Percentiles rank a stretch among this genome's conserved stretches.
Evolutionary conservation across 1,284 basidiomycete species (phyloP).

Genomic region (Sparassis latifolia): DNA sequence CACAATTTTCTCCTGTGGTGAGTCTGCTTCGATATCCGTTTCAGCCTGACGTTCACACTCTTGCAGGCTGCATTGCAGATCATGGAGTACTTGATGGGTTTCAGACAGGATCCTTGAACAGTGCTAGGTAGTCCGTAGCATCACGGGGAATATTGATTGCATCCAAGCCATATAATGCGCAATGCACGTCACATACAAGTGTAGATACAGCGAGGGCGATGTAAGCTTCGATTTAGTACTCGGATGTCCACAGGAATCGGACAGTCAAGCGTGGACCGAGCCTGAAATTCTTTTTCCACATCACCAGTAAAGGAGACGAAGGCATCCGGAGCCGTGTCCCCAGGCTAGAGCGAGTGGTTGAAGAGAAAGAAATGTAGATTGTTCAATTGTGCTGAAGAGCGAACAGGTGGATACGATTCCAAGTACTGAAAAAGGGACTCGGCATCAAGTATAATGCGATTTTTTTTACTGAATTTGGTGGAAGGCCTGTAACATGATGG

Average conservation of each 20-base stretch:
- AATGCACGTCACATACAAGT: background rate
- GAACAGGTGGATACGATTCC: background rate
- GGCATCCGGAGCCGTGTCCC: constrained; percentile 25
- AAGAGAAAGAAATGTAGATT: no score
- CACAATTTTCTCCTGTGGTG: constrained; percentile 60
- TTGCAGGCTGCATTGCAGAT: constrained; percentile 57
- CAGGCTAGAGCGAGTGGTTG: constrained; percentile 26
- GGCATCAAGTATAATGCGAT: background rate
- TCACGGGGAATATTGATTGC: no score
- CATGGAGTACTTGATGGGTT: constrained; percentile 66
- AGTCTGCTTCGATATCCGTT: constrained; percentile 29
- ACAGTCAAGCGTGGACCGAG: constrained; percentile 27
- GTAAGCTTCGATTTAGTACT: constrained; percentile 26
- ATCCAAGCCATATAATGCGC: no score
- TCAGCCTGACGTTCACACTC: constrained; percentile 41
- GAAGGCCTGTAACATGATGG: no score
- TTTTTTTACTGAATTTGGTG: no score
- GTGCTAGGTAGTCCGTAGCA: no score
- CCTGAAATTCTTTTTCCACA: constrained; percentile 22
- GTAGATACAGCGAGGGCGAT: constrained; percentile 1
- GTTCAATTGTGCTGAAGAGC: no score
- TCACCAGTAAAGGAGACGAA: constrained; percentile 29
- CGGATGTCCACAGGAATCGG: constrained; percentile 17
- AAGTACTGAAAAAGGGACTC: background rate
- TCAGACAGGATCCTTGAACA: constrained; percentile 31